Evolutionary conservation across 345 rosid species (phyloP).

Genomic region (Sisymbrium irio): DNA sequence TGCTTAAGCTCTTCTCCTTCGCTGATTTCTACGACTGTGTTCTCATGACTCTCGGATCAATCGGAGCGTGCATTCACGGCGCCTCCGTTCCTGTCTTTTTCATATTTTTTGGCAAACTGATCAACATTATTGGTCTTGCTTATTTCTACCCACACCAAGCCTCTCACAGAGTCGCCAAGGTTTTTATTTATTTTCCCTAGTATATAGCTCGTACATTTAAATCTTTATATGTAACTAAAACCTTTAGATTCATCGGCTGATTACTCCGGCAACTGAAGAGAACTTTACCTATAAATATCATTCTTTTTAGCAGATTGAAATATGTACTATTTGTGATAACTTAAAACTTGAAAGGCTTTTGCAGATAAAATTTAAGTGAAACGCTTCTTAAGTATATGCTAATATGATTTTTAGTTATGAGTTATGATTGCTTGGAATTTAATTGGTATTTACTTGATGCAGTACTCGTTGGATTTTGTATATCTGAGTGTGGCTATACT

Average conservation of each 20-base stretch:
- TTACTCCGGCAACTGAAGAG: not conserved
- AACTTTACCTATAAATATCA: not conserved
- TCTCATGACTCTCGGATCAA: conserved; percentile 80
- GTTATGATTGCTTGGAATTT: not conserved
- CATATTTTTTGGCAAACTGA: conserved; percentile 84
- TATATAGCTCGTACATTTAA: not conserved
- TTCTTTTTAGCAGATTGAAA: not conserved
- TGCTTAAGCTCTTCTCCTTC: conserved; percentile 69
- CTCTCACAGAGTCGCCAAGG: conserved; percentile 91
- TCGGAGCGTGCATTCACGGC: conserved; percentile 85
- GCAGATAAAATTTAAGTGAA: not conserved
- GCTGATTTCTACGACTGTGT: conserved; percentile 80
- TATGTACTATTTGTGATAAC: too few species aligned
- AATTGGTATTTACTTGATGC: conserved; percentile 32
- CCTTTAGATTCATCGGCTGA: not conserved
- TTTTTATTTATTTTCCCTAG: conserved; percentile 16
- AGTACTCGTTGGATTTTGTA: conserved; percentile 97
- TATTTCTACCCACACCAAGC: conserved; percentile 74
- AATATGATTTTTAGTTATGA: not conserved
- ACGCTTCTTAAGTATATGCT: not conserved
- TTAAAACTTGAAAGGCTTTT: too few species aligned
- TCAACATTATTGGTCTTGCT: conserved; percentile 74
- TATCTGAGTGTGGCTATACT: conserved; percentile 84
- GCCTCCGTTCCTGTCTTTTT: conserved; percentile 93
- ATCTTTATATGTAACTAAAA: too few species aligned